phyloP scores from a whole-genome alignment of 73 alveolate species.

The Breviolum minutum region DNA sequence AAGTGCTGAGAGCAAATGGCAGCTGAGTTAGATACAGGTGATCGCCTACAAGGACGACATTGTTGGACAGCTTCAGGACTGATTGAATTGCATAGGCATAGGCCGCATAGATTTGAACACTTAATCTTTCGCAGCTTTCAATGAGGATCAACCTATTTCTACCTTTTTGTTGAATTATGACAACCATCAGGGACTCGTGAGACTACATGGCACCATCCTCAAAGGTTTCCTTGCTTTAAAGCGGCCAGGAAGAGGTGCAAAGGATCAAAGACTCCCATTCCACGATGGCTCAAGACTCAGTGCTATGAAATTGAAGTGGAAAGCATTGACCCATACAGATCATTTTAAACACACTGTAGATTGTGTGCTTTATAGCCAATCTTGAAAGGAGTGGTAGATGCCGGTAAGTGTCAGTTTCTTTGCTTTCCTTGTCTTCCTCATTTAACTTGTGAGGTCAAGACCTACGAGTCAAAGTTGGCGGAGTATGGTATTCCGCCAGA shows the following conservation, averaged over 20 bases:
- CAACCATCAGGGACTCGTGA: not conserved
- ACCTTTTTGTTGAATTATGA: not conserved
- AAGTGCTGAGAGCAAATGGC: not conserved
- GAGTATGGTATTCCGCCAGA: conserved; percentile 98
- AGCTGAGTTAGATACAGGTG: conserved; percentile 90
- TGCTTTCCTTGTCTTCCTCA: too few relatives aligned
- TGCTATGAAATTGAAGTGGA: too few relatives aligned
- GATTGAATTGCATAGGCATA: not conserved
- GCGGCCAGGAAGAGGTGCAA: conserved; percentile 96
- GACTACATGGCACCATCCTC: not conserved
- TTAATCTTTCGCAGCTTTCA: not conserved
- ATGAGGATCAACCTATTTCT: not conserved
- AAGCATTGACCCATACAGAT: not conserved
- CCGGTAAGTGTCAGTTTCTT: not conserved
- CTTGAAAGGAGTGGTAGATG: too few relatives aligned
- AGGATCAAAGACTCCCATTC: conserved; percentile 97
- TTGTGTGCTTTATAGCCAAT: too few relatives aligned
- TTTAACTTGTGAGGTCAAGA: conserved; percentile 94
- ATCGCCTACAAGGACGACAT: conserved; percentile 97
- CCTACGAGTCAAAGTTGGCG: conserved; percentile 97
- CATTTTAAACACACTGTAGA: not conserved
- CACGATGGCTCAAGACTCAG: conserved; percentile 95
- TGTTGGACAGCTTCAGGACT: conserved; percentile 96
- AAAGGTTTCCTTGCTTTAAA: not conserved
- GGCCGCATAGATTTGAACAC: not conserved